phyloP scores from a whole-genome alignment of 192 early-diverging fungal genomes.

The Allomyces macrogynus region DNA sequence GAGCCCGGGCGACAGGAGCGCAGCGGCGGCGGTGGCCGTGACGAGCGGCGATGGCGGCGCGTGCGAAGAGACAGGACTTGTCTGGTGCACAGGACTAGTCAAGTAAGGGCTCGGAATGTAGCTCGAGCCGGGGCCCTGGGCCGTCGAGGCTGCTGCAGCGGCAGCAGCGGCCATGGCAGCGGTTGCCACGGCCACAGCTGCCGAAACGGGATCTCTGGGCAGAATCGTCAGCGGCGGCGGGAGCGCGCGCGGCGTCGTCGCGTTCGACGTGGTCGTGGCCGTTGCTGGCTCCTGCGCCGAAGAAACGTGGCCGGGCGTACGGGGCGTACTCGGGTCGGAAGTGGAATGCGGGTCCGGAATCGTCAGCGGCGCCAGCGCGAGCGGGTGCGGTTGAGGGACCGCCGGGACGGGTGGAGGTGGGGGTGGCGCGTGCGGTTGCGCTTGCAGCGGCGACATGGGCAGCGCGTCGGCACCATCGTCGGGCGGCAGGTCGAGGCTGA shows the following conservation, averaged over 20 bases:
- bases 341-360: not conserved
- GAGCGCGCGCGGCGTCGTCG: too few relatives aligned
- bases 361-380: not conserved
- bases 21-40: not conserved
- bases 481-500: not conserved
- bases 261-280: too few relatives aligned
- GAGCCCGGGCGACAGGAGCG: too few relatives aligned
- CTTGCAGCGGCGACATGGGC: not conserved
- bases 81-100: not conserved
- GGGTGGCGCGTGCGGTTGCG: not conserved
- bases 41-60: not conserved
- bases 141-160: too few relatives aligned
- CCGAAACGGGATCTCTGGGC: too few relatives aligned
- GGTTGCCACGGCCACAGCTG: not conserved
- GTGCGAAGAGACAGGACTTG: not conserved
- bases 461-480: not conserved
- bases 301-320: too few relatives aligned
- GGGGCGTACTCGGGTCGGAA: not conserved
- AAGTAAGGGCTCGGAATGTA: not conserved
- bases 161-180: not conserved
- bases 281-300: too few relatives aligned
- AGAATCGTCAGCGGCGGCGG: too few relatives aligned
- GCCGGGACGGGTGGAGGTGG: not conserved
- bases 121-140: not conserved
- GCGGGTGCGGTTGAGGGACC: not conserved